A percentile compares a stretch with the other conserved stretches of the same genome.
phyloP scores from a whole-genome alignment of 345 rosid genomes.

The Trapa incisa region DNA sequence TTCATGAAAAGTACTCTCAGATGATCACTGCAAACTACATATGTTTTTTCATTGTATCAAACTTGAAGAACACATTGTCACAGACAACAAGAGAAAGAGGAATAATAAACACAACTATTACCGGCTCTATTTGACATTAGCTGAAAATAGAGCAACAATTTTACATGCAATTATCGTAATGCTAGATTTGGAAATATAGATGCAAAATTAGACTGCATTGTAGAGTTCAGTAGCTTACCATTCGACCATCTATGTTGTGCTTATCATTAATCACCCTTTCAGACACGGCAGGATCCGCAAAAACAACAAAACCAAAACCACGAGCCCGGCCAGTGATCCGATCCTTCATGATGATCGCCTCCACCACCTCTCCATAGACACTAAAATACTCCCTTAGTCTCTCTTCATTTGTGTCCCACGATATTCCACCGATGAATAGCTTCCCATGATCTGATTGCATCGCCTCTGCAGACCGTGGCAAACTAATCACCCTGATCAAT shows the following conservation, averaged over 20 bases:
- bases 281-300: constrained; percentile 79
- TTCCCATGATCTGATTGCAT: constrained; percentile 94
- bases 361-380: constrained; percentile 82
- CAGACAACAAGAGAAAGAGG: background rate
- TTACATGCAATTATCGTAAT: constrained; percentile 27
- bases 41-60: background rate
- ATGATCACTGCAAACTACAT: constrained; percentile 25
- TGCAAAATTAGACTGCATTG: background rate
- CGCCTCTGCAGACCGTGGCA: constrained; percentile 25
- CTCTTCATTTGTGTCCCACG: constrained; percentile 98
- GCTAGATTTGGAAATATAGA: constrained; percentile 9
- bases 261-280: constrained; percentile 77
- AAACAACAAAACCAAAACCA: constrained; percentile 93
- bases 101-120: constrained; percentile 3
- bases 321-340: constrained; percentile 97
- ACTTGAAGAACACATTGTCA: background rate
- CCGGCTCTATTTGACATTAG: constrained; percentile 8
- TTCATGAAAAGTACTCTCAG: constrained; percentile 8
- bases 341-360: constrained; percentile 97
- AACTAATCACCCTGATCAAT: constrained; percentile 11
- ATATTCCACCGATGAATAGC: constrained; percentile 91
- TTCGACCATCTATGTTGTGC: constrained; percentile 87
- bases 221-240: constrained; percentile 36
- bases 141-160: constrained; percentile 18
- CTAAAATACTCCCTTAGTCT: constrained; percentile 82